Evolutionary conservation across 164 flowering plant species (phyloP).

Genomic region (Macadamia integrifolia): DNA sequence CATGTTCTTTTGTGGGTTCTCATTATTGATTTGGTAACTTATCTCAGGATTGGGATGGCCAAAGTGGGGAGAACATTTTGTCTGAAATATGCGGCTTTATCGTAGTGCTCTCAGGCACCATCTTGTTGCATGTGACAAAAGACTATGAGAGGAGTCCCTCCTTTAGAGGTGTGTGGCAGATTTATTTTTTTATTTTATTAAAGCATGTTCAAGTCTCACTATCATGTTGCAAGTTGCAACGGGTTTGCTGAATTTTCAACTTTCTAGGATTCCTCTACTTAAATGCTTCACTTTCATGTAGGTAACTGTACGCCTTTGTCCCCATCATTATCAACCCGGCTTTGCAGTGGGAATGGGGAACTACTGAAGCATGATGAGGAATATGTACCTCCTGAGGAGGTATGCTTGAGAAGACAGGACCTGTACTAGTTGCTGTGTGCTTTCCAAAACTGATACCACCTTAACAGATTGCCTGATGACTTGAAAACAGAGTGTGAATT

Average conservation of each 20-base stretch:
- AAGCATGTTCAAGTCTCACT: not conserved
- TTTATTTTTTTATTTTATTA: not conserved
- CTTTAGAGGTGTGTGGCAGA: conserved; percentile 38
- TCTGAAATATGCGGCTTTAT: conserved; percentile 83
- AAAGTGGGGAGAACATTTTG: conserved; percentile 48
- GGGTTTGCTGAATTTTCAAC: not conserved
- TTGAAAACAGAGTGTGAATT: not conserved
- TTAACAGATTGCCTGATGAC: not conserved
- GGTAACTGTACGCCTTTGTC: conserved; percentile 42
- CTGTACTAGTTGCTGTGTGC: conserved; percentile 8
- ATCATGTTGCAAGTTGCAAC: not conserved
- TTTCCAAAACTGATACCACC: conserved; percentile 1
- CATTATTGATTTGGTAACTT: not conserved
- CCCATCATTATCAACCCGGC: conserved; percentile 55
- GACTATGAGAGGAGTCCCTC: conserved; percentile 67
- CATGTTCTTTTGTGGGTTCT: not conserved
- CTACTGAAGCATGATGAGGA: conserved; percentile 41
- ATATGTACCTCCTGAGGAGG: conserved; percentile 28
- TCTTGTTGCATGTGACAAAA: conserved; percentile 59
- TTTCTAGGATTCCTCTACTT: not conserved
- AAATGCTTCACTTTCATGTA: conserved; percentile 3
- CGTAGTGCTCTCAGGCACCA: conserved; percentile 72
- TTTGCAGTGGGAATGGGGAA: conserved; percentile 51
- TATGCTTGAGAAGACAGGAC: conserved; percentile 39
- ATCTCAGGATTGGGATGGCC: conserved; percentile 80